A percentile compares a stretch with the other conserved stretches of the same genome.
Conservation (phyloP, 2,329 filamentous ascomycete genomes). For the Ophiosphaerella korrae region DNA sequence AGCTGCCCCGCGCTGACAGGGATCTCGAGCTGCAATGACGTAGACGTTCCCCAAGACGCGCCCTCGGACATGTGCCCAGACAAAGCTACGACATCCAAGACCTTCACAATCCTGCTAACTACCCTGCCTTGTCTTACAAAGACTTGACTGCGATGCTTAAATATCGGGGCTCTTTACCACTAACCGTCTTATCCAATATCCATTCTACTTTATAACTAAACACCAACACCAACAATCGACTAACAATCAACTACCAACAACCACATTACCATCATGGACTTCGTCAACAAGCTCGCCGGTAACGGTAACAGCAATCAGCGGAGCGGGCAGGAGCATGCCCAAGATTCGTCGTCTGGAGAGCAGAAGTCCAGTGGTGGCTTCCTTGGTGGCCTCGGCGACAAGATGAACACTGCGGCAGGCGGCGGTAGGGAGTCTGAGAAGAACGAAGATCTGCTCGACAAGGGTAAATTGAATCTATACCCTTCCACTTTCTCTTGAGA, state of each 20-base stretch:
- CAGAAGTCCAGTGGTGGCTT: slow-evolving; percentile 52
- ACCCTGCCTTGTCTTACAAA: slow-evolving; percentile 3
- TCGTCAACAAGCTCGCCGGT: slow-evolving; percentile 54
- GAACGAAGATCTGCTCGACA: slow-evolving; percentile 83
- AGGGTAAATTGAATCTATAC: slow-evolving; percentile 59
- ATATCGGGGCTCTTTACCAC: slow-evolving; percentile 12
- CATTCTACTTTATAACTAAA: no score
- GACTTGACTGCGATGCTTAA: slow-evolving; percentile 12
- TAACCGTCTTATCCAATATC: not conserved
- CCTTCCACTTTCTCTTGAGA: not conserved
- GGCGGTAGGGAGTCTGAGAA: slow-evolving; percentile 77
- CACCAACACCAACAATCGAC: slow-evolving; percentile 6
- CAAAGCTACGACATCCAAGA: slow-evolving; percentile 1
- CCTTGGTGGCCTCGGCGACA: slow-evolving; percentile 67
- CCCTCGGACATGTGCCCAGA: slow-evolving; percentile 8
- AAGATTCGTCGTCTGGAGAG: slow-evolving; percentile 30
- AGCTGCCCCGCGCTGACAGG: not conserved
- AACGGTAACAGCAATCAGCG: slow-evolving; percentile 41
- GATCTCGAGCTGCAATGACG: slow-evolving; percentile 12
- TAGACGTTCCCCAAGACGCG: not conserved
- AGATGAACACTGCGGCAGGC: slow-evolving; percentile 72
- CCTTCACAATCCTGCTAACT: slow-evolving; percentile 5
- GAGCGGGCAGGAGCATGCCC: slow-evolving; percentile 38
- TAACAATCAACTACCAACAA: slow-evolving; percentile 7
- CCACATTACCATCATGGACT: slow-evolving; percentile 49